phyloP scores from a whole-genome alignment of 495 filamentous ascomycete species.

The Astrothelium macrocarpum region DNA sequence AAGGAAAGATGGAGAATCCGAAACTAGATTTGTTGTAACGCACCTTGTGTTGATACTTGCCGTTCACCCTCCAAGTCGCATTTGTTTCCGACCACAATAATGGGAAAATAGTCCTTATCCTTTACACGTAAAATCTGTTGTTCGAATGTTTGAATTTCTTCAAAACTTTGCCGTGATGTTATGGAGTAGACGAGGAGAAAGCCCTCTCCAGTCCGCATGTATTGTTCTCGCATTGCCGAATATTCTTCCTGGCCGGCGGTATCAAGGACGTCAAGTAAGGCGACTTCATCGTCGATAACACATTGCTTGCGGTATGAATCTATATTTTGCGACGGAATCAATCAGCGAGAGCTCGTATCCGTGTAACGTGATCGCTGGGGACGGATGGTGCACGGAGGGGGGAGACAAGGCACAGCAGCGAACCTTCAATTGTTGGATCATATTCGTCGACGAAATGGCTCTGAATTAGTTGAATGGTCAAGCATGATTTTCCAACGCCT shows the following conservation, averaged over 20 bases:
- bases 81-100: constrained; percentile 99
- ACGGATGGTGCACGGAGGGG: constrained; percentile 10
- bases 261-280: constrained; percentile 92
- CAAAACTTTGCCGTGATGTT: constrained; percentile 91
- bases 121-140: constrained; percentile 98
- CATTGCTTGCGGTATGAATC: constrained; percentile 99
- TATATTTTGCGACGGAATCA: constrained; percentile 31
- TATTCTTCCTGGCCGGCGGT: constrained; percentile 99
- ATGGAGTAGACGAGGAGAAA: constrained; percentile 98
- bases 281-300: constrained; percentile 95
- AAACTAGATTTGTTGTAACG: constrained; percentile 20
- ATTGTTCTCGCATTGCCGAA: constrained; percentile 98
- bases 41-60: constrained; percentile 85
- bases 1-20: not conserved
- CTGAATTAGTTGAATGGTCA: constrained; percentile 98
- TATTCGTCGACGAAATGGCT: constrained; percentile 99
- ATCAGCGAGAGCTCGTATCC: not conserved
- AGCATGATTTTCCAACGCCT: constrained; percentile 97
- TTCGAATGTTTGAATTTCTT: constrained; percentile 96
- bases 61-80: constrained; percentile 91
- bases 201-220: constrained; percentile 98
- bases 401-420: constrained; percentile 21
- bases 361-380: not conserved
- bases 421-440: constrained; percentile 98
- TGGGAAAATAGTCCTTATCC: constrained; percentile 98